Conservation (phyloP, 805 yeast genomes). For the Metschnikowia sp. region DNA sequence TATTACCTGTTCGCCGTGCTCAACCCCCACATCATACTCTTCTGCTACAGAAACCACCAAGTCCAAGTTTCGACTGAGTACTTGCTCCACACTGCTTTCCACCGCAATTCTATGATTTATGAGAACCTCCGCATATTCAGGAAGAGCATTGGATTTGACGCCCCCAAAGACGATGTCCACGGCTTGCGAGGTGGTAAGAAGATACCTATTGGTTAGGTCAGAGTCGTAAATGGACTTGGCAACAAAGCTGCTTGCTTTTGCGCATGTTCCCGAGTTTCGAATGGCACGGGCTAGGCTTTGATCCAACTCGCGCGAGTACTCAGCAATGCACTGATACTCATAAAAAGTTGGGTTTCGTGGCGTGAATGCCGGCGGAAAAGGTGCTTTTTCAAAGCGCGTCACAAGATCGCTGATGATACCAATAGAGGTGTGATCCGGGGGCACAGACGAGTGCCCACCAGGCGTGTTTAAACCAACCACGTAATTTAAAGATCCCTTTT, state of each 20-base stretch:
- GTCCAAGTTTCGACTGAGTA: constrained; percentile 22
- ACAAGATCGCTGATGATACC: constrained; percentile 66
- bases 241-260: constrained; percentile 26
- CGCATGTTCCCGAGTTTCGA: constrained; percentile 31
- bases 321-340: constrained; percentile 58
- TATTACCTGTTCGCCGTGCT: constrained; percentile 4
- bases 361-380: constrained; percentile 46
- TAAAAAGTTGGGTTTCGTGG: constrained; percentile 59
- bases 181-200: constrained; percentile 34
- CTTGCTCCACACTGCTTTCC: constrained; percentile 25
- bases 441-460: constrained; percentile 79
- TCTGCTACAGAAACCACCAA: constrained; percentile 23
- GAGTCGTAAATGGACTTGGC: constrained; percentile 16
- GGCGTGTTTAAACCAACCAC: constrained; percentile 46
- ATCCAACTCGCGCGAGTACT: constrained; percentile 28
- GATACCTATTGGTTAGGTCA: constrained; percentile 23
- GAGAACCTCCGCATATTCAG: constrained; percentile 28
- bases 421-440: constrained; percentile 78
- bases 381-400: constrained; percentile 51
- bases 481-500: constrained; percentile 14
- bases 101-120: constrained; percentile 36
- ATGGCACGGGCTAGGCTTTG: constrained; percentile 24
- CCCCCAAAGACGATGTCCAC: constrained; percentile 34
- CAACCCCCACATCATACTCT: constrained; percentile 8
- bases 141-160: constrained; percentile 38